These are phyloP conservation scores for Sugiyamaella japonica DNA, from an alignment of 1,139 yeast genomes.

Conservation along the genomic window DNA sequence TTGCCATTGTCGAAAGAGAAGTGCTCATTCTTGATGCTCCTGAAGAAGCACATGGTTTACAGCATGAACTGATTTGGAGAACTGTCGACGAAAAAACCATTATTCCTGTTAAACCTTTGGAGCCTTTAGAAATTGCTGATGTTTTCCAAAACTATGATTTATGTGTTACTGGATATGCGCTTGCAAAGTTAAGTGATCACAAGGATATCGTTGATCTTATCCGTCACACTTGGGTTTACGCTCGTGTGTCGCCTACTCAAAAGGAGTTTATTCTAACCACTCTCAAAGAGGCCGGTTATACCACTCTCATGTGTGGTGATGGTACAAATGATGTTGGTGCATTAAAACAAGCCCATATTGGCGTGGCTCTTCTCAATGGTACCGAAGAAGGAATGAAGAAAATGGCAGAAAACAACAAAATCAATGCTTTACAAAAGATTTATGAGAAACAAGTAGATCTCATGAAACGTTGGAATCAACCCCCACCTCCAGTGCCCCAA, in stretches of 20 bases:
- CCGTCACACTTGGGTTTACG: constrained; percentile 93
- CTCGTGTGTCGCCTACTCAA: constrained; percentile 96
- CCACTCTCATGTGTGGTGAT: constrained; percentile 98
- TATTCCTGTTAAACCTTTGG: constrained; percentile 66
- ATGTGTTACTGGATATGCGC: constrained; percentile 93
- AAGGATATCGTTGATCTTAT: constrained; percentile 69
- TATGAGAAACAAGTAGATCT: constrained; percentile 84
- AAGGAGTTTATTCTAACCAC: constrained; percentile 87
- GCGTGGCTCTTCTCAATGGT: constrained; percentile 95
- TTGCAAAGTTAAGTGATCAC: constrained; percentile 54
- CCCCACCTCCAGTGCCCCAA: constrained; percentile 79
- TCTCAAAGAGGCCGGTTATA: constrained; percentile 85
- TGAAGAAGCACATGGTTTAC: constrained; percentile 44
- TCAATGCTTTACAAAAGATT: constrained; percentile 62
- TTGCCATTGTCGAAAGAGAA: constrained; percentile 77
- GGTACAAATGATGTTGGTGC: constrained; percentile 99
- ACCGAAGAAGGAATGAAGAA: constrained; percentile 93
- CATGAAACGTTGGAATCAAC: constrained; percentile 69
- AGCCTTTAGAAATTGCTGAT: constrained; percentile 52
- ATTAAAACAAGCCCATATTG: constrained; percentile 95
- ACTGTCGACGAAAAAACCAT: constrained; percentile 73
- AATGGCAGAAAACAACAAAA: constrained; percentile 75
- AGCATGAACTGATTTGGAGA: constrained; percentile 76
- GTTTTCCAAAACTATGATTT: constrained; percentile 73
- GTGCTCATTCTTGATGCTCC: constrained; percentile 86